Conservation (phyloP, 345 rosid species). For the Melaleuca quinquenervia region DNA sequence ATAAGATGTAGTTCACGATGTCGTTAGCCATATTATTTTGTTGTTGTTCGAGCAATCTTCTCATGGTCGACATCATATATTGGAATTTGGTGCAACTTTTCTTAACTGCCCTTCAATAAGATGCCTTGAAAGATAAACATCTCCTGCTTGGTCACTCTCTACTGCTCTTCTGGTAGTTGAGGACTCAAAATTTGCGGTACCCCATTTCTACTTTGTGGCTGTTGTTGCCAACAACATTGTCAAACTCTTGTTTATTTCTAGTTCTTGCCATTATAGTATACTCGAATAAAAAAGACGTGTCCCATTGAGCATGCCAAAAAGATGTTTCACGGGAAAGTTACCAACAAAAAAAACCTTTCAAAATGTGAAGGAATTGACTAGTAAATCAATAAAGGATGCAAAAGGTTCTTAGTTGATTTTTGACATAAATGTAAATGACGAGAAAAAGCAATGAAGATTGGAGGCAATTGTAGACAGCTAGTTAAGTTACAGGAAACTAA, state of each 20-base stretch:
- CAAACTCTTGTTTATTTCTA: too few species aligned
- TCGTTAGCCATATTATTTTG: too few species aligned
- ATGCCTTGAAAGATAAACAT: background rate
- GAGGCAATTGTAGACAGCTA: background rate
- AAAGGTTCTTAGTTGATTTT: background rate
- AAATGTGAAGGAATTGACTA: background rate
- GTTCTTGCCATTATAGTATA: too few species aligned
- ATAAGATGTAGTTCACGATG: too few species aligned
- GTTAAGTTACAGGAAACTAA: background rate
- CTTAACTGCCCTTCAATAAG: background rate
- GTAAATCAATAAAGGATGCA: too few species aligned
- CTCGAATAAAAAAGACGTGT: too few species aligned
- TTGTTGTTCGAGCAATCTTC: background rate
- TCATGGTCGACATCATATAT: background rate
- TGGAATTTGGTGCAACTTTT: background rate
- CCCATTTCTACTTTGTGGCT: background rate
- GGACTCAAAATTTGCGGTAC: background rate
- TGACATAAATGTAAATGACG: background rate
- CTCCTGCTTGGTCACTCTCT: background rate
- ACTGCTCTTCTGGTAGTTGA: background rate
- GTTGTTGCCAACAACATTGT: background rate
- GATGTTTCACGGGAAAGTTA: too few species aligned
- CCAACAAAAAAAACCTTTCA: background rate
- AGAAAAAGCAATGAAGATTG: background rate
- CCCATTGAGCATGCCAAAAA: background rate